phyloP scores from a whole-genome alignment of 2,329 filamentous ascomycete species.

The Annulohypoxylon truncatum region DNA sequence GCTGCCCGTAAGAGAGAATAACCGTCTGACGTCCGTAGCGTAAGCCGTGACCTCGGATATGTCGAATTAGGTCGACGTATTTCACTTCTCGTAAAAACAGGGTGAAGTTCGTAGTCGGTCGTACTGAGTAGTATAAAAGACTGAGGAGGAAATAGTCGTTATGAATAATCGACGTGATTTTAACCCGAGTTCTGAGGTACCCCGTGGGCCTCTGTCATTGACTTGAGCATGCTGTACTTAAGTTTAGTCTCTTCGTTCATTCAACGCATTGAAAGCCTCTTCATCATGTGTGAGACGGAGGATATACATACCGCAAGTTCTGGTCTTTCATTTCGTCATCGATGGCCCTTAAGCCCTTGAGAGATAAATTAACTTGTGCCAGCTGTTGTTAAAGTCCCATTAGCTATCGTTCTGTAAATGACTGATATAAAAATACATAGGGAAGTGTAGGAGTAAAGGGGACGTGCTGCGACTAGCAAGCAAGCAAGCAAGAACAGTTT shows the following conservation, averaged over 20 bases:
- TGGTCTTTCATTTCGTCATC: conserved; percentile 68
- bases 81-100: background rate
- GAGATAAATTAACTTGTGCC: conserved; percentile 57
- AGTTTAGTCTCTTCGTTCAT: conserved; percentile 32
- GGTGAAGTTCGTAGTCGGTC: conserved; percentile 7
- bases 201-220: conserved; percentile 47
- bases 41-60: background rate
- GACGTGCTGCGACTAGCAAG: conserved; percentile 46
- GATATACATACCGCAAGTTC: conserved; percentile 57
- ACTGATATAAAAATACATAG: conserved; percentile 4
- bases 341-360: conserved; percentile 64
- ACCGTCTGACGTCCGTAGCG: background rate
- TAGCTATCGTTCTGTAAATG: conserved; percentile 34
- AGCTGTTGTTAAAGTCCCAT: conserved; percentile 51
- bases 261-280: background rate
- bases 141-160: conserved; percentile 3
- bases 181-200: conserved; percentile 31
- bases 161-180: conserved; percentile 4
- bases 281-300: background rate
- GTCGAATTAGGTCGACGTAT: conserved; percentile 1
- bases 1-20: background rate
- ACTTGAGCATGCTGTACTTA: conserved; percentile 51
- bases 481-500: conserved; percentile 50
- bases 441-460: conserved; percentile 31
- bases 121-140: conserved; percentile 10